Evolutionary conservation across 495 filamentous ascomycete species (phyloP).

Genomic region (Penicillium subrubescens): DNA sequence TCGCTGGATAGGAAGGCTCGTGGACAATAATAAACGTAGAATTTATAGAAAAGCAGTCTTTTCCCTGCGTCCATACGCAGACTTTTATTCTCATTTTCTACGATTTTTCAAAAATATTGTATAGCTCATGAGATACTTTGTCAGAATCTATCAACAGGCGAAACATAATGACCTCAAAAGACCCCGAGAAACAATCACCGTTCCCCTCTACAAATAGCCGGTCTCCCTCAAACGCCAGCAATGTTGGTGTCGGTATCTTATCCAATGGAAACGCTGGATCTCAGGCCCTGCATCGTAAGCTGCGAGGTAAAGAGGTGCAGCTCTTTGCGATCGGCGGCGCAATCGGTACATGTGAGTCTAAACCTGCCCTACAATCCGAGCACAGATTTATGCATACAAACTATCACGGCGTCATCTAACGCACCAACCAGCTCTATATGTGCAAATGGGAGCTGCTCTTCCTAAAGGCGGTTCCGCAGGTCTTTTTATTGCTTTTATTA

Average conservation of each 20-base stretch:
- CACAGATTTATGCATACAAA: background rate
- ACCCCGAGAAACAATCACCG: background rate
- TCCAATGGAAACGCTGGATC: constrained; percentile 23
- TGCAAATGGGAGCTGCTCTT: constrained; percentile 68
- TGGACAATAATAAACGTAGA: background rate
- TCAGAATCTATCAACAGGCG: background rate
- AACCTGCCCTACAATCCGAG: background rate
- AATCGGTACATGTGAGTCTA: constrained; percentile 59
- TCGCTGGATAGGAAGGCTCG: background rate
- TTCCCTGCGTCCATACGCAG: background rate
- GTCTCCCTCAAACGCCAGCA: background rate
- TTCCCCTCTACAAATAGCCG: background rate
- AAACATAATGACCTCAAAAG: background rate
- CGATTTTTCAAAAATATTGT: background rate
- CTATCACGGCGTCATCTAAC: background rate
- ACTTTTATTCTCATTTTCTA: background rate
- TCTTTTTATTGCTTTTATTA: constrained; percentile 70
- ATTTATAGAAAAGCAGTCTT: background rate
- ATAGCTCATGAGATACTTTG: background rate
- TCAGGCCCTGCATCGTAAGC: constrained; percentile 48
- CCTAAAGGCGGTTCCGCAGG: constrained; percentile 71
- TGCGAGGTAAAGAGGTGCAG: constrained; percentile 64
- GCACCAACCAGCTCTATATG: constrained; percentile 56
- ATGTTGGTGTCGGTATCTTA: background rate
- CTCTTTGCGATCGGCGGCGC: constrained; percentile 72